phyloP scores from a whole-genome alignment of 1,139 yeast species.

The Spencermartinsiella ligniputridi region DNA sequence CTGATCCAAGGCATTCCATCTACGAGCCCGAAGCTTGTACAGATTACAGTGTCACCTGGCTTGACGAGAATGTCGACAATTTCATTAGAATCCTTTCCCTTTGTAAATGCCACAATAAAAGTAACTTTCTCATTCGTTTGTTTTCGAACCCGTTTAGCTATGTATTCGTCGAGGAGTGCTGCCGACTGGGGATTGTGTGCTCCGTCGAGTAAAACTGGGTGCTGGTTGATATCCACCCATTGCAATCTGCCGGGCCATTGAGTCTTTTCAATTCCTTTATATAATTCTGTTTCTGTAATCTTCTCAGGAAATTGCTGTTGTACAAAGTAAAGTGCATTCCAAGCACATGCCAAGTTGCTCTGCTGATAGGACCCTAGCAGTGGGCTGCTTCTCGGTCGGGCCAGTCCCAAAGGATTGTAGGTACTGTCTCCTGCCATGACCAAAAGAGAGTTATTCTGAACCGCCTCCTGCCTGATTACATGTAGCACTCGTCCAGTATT shows the following conservation, averaged over 20 bases:
- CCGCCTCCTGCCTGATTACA: slow-evolving; percentile 32
- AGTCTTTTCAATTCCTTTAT: slow-evolving; percentile 45
- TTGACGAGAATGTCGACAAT: slow-evolving; percentile 50
- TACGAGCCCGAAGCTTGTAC: slow-evolving; percentile 62
- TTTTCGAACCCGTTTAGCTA: slow-evolving; percentile 29
- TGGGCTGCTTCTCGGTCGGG: slow-evolving; percentile 42
- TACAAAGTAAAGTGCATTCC: slow-evolving; percentile 47
- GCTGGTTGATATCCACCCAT: slow-evolving; percentile 49
- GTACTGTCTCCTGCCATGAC: slow-evolving; percentile 13
- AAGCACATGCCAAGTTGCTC: slow-evolving; percentile 65
- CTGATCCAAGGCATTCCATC: slow-evolving; percentile 93
- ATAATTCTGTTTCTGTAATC: slow-evolving; percentile 33
- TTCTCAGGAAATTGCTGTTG: slow-evolving; percentile 16
- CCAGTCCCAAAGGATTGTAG: slow-evolving; percentile 8
- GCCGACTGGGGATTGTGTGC: slow-evolving; percentile 93
- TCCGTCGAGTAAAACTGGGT: slow-evolving; percentile 72
- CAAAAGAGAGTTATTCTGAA: slow-evolving; percentile 9
- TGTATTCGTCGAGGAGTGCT: slow-evolving; percentile 49
- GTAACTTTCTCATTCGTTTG: slow-evolving; percentile 36
- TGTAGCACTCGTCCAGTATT: slow-evolving; percentile 51
- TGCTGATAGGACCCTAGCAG: slow-evolving; percentile 68
- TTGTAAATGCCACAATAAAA: slow-evolving; percentile 69
- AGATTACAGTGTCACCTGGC: slow-evolving; percentile 51
- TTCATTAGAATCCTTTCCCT: slow-evolving; percentile 58
- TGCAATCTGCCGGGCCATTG: slow-evolving; percentile 42